Evolutionary conservation across 345 rosid genomes (phyloP), one percentile per base, ranked within the genome.

Genomic region (Boechera stricta): DNA sequence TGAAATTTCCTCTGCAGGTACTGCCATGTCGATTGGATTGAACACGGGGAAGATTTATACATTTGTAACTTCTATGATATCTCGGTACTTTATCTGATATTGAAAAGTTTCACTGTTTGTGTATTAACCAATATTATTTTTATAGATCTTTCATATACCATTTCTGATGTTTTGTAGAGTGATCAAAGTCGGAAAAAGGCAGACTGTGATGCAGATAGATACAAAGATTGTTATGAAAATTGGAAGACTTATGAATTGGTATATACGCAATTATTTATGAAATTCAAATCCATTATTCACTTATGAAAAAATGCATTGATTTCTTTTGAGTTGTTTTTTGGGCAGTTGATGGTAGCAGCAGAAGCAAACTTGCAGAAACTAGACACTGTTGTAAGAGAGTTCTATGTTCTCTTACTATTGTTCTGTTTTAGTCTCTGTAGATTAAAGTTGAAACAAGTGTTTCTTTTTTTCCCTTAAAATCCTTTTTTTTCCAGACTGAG

Each of bases 401-500:
- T 54, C n/a, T 62, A 21, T 52, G 7, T 9, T 78, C 67, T 87
- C 36, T 64, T 71, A 8, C 10, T 24, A 12, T 61, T 38, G 38
- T 12, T 74, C 26, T 12, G 69, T 48, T 38, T 75, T 21, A 57
- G 10, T 51, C 63, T 61, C 39, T 47, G 38, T 16, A 36, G 12
- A 67, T 63, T 61, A 42, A 48, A 21, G 5, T 44, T 36, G 54
- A 71, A 41, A 18, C 9, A 32, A 44, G 44, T 41, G 44, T 3
- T 41, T 3, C 16, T 11, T 29, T 18, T 15, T 9, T 5, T 13
- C 5, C 21, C 21, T 51, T 0, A 11, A 48, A 45, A 2, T 12
- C 9, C 48, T 4, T 54, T 0, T 0, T 67, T 64, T 72, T 21
- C 0, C 47, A 77, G 81, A 83, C 90, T 59, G 85, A 83, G 69